A percentile compares a stretch with the other conserved stretches of the same genome.
phyloP scores from a whole-genome alignment of 2,329 filamentous ascomycete species.

The Cercospora berteroae region DNA sequence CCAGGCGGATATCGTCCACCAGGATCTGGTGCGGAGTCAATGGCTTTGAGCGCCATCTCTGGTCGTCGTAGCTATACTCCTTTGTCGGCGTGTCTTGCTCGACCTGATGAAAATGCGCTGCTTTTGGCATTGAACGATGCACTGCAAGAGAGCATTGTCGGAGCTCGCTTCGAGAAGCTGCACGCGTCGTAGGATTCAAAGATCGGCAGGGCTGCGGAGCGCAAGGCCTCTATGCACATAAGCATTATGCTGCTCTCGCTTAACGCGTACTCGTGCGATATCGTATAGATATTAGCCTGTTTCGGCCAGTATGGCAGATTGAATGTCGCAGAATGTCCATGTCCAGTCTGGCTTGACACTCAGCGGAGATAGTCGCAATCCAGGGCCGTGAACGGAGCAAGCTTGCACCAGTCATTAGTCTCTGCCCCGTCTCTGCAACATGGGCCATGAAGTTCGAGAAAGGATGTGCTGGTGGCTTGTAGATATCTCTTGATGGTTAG shows the following conservation, averaged over 20 bases:
- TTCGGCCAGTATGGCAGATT: background rate
- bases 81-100: constrained; percentile 11
- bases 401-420: background rate
- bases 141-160: background rate
- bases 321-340: background rate
- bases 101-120: background rate
- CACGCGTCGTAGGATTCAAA: background rate
- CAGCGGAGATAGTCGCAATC: background rate
- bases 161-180: background rate
- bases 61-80: constrained; percentile 37
- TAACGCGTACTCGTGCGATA: background rate
- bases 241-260: background rate
- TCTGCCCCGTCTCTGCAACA: background rate
- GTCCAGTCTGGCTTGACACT: background rate
- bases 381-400: background rate
- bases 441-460: too few species aligned
- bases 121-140: constrained; percentile 23
- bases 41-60: constrained; percentile 41
- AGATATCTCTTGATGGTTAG: background rate
- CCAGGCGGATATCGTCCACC: constrained; percentile 42
- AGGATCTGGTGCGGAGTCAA: constrained; percentile 43
- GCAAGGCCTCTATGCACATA: background rate
- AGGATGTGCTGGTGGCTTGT: background rate
- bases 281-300: background rate
- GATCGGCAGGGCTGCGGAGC: background rate